Evolutionary conservation across 768 basidiomycete species (phyloP).

Genomic region (Cyclocybe cylindracea): DNA sequence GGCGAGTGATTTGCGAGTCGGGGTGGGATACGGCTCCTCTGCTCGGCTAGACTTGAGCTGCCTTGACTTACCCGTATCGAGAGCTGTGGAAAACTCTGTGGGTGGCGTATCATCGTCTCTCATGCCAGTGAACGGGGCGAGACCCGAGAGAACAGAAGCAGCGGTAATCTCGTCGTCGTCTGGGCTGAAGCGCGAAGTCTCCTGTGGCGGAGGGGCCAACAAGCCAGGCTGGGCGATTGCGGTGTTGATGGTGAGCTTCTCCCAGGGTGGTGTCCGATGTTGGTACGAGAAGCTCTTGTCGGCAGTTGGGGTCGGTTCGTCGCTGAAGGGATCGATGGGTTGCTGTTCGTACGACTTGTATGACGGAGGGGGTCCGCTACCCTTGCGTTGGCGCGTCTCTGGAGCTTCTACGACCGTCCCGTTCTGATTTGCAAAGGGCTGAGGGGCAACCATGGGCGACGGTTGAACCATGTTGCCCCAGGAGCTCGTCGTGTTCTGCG

Average conservation of each 20-base stretch:
- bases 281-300: too few species aligned
- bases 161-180: not conserved
- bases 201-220: too few species aligned
- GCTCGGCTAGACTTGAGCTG: slow-evolving; percentile 11
- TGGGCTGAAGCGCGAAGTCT: too few species aligned
- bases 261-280: too few species aligned
- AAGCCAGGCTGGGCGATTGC: too few species aligned
- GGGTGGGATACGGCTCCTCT: not conserved
- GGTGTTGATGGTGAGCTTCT: too few species aligned
- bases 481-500: not conserved
- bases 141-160: not conserved
- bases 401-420: too few species aligned
- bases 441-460: not conserved
- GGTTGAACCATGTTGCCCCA: not conserved
- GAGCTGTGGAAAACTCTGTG: slow-evolving; percentile 10
- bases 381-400: too few species aligned
- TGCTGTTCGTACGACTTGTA: not conserved
- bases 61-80: slow-evolving; percentile 19
- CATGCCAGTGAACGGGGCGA: not conserved
- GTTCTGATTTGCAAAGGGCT: not conserved
- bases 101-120: slow-evolving; percentile 14
- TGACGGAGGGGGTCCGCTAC: not conserved
- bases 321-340: slow-evolving; percentile 12
- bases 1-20: not conserved
- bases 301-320: not conserved